Percentiles rank a stretch among this genome's conserved stretches.
Conservation (phyloP, 208 protist species). For the Jaenimonas drosophilae region DNA sequence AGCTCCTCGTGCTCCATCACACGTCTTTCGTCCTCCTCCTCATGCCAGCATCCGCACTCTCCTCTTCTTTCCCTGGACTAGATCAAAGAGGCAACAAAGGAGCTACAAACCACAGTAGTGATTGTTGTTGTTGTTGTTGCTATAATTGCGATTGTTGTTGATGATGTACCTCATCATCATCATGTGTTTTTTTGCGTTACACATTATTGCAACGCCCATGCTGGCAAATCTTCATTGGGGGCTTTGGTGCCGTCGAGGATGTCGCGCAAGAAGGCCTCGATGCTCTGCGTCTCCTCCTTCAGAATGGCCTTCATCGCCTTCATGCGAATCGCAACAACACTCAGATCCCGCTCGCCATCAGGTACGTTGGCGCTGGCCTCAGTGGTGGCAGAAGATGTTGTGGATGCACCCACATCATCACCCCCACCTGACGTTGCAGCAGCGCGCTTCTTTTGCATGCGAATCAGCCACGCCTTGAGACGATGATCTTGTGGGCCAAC, state of each 20-base stretch:
- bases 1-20: no score
- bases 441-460: slow-evolving; percentile 14
- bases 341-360: slow-evolving; percentile 16
- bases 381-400: not conserved
- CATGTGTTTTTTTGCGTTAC: no score
- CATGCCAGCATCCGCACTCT: no score
- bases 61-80: no score
- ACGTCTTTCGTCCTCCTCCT: no score
- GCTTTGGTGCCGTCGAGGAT: slow-evolving; percentile 44
- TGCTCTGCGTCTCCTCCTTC: slow-evolving; percentile 23
- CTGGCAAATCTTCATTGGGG: slow-evolving; percentile 17
- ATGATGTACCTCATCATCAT: no score
- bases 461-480: slow-evolving; percentile 26
- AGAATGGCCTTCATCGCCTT: slow-evolving; percentile 31
- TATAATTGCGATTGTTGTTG: no score
- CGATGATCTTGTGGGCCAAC: slow-evolving; percentile 16
- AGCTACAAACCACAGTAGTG: no score
- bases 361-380: slow-evolving; percentile 1
- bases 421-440: slow-evolving; percentile 6
- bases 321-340: slow-evolving; percentile 46
- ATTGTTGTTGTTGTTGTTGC: no score
- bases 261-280: slow-evolving; percentile 40
- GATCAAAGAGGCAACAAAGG: no score
- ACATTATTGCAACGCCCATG: no score
- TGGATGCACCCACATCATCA: not conserved